Base-by-base conservation (phyloP, 768 basidiomycete species). In the Hypsizygus marmoreus region DNA sequence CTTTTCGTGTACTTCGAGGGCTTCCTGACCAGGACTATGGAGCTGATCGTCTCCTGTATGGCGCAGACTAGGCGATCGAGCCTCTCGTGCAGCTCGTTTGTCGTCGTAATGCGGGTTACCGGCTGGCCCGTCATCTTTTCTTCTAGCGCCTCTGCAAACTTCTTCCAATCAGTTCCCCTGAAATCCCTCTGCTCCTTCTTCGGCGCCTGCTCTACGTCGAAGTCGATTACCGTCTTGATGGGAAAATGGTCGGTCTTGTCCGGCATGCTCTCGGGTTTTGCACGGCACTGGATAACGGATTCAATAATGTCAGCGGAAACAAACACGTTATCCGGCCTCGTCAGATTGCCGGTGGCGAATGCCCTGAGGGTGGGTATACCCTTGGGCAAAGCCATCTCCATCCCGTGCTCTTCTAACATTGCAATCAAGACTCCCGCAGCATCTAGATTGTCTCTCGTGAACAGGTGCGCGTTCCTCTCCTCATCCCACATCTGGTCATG, bases 271-370 rank as follows among this genome's bases (percentile, higher is more conserved):
- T 43, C 45, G 1, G 51, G 55, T 2, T 41, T 25, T 1, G 58
- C 58, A 7, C 60, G 33, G 53, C 74, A 77, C 3, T 33, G 4
- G 8, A 64, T 47, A 1, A 73, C 30, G 0, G 20, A 6, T 2
- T 63, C 51, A 0, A 44, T 20, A 0, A 67, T 34, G 0, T 43
- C 26, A 0, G 36, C 28, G 4, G 66, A 50, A 23, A 54, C 49
- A 48, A 71, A 79, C 0, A 79, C 68, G 40, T 80, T 79, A 57
- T 79, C 73, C 4, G 66, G 63, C 8, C 69, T 39, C 4, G 69
- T 68, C 37, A 56, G 61, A 43, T 71, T 73, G 12, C 67, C 64
- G 0, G 71, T 62, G 1, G 20, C 37, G 0, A 28, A 35, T 0
- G 65, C 54, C 14, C 66, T 30, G 0, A 79, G 60, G 0, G 71